A percentile compares a stretch with the other conserved stretches of the same genome.
These are phyloP conservation scores for Cyberlindnera mrakii DNA, from an alignment of 805 yeast species.

Conservation along the genomic window DNA sequence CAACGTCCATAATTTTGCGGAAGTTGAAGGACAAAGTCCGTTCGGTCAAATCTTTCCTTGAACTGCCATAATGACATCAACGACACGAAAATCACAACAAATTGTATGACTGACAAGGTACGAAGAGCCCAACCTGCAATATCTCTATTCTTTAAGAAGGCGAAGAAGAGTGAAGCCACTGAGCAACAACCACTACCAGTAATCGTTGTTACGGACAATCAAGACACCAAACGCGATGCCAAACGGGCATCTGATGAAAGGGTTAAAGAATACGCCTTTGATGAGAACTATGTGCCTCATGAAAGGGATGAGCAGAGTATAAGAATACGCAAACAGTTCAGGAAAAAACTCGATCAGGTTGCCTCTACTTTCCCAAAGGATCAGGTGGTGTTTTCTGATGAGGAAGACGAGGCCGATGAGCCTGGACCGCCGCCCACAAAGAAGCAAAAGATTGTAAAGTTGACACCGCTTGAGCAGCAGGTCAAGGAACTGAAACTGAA, in stretches of 20 bases:
- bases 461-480: slow-evolving; percentile 82
- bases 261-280: slow-evolving; percentile 2
- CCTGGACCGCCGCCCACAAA: slow-evolving; percentile 1
- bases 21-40: too few relatives aligned
- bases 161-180: background rate
- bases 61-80: too few relatives aligned
- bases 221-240: background rate
- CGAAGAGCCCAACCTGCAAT: background rate
- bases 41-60: too few relatives aligned
- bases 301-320: slow-evolving; percentile 2
- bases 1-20: too few relatives aligned
- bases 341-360: slow-evolving; percentile 3
- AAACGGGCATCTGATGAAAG: background rate
- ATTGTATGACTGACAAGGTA: background rate
- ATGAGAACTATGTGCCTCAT: slow-evolving; percentile 1
- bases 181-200: background rate
- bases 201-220: background rate
- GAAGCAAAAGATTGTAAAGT: slow-evolving; percentile 19
- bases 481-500: slow-evolving; percentile 55
- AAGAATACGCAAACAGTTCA: slow-evolving; percentile 5
- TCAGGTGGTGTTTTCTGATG: background rate
- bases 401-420: slow-evolving; percentile 7
- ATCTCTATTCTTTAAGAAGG: slow-evolving; percentile 1
- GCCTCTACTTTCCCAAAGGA: background rate
- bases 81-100: background rate